phyloP scores from a whole-genome alignment of 805 yeast species.

The Kluyveromyces aestuarii region DNA sequence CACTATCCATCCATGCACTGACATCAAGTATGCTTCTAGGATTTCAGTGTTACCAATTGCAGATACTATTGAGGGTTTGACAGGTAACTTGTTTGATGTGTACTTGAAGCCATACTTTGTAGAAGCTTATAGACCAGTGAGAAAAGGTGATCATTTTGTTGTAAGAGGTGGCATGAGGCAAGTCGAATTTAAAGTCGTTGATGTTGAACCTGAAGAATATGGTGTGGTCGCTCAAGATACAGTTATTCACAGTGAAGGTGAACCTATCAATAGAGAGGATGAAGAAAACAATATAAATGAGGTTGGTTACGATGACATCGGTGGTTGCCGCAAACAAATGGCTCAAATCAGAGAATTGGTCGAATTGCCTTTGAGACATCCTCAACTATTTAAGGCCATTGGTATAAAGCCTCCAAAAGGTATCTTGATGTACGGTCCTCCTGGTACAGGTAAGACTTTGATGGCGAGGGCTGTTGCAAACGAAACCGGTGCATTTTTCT shows the following conservation, averaged over 20 bases:
- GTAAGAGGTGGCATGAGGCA: slow-evolving; percentile 99
- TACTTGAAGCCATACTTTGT: slow-evolving; percentile 96
- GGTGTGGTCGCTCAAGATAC: slow-evolving; percentile 99
- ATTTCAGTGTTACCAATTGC: slow-evolving; percentile 95
- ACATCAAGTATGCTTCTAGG: slow-evolving; percentile 92
- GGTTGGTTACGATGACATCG: slow-evolving; percentile 97
- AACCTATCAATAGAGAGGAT: slow-evolving; percentile 95
- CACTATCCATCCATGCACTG: slow-evolving; percentile 92
- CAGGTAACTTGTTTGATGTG: slow-evolving; percentile 93
- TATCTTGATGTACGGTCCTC: slow-evolving; percentile 97
- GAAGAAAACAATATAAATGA: slow-evolving; percentile 95
- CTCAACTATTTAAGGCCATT: slow-evolving; percentile 92
- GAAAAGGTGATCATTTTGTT: slow-evolving; percentile 93
- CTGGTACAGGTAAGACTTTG: slow-evolving; percentile 98
- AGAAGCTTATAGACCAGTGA: slow-evolving; percentile 97
- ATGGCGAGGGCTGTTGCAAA: slow-evolving; percentile 99
- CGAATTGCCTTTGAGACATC: slow-evolving; percentile 96
- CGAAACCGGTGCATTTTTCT: slow-evolving; percentile 98
- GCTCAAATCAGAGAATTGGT: slow-evolving; percentile 98
- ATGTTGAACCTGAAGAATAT: slow-evolving; percentile 93
- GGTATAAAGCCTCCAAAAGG: slow-evolving; percentile 99
- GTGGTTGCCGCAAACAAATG: slow-evolving; percentile 99
- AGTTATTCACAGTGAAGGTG: slow-evolving; percentile 97
- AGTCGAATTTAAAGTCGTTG: slow-evolving; percentile 97
- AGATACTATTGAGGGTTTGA: slow-evolving; percentile 95